Evolutionary conservation across 164 flowering plant species (phyloP).

Genomic region (Stephania yunnanensis): DNA sequence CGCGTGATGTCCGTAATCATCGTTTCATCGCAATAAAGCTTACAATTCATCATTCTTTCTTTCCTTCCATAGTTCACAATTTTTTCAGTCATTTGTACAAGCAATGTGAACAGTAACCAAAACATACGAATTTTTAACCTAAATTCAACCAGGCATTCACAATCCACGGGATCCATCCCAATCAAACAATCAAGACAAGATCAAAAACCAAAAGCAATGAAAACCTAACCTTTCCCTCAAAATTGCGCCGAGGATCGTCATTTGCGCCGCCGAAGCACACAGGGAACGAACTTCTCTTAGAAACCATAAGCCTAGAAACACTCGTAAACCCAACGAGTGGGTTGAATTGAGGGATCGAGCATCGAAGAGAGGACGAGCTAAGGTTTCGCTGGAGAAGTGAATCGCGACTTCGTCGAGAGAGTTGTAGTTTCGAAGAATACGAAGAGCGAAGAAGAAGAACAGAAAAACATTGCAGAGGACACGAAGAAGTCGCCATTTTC

Average conservation of each 20-base stretch:
- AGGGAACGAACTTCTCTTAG: slow-evolving; percentile 15
- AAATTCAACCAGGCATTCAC: too few relatives aligned
- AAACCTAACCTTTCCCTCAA: slow-evolving; percentile 23
- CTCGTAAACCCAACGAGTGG: slow-evolving; percentile 7
- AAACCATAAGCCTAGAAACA: background rate
- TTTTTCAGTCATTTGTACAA: too few relatives aligned
- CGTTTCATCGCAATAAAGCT: too few relatives aligned
- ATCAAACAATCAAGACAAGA: too few relatives aligned
- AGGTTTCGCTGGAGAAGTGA: slow-evolving; percentile 7
- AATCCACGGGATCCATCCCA: too few relatives aligned
- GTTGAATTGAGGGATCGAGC: slow-evolving; percentile 5
- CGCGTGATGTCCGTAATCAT: too few relatives aligned
- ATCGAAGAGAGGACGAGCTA: background rate
- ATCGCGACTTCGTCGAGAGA: slow-evolving; percentile 7
- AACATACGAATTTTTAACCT: too few relatives aligned
- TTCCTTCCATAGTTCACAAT: too few relatives aligned
- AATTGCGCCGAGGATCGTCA: slow-evolving; percentile 20
- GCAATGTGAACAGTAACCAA: too few relatives aligned
- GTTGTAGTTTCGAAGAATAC: slow-evolving; percentile 10
- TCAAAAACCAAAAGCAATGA: background rate
- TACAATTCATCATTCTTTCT: too few relatives aligned
- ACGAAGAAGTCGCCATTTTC: slow-evolving; percentile 22
- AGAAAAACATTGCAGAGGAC: slow-evolving; percentile 19
- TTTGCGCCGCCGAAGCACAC: slow-evolving; percentile 26
- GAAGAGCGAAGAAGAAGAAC: slow-evolving; percentile 14